Evolutionary conservation across 2,329 filamentous ascomycete genomes (phyloP).

Genomic region (Colletotrichum destructivum): DNA sequence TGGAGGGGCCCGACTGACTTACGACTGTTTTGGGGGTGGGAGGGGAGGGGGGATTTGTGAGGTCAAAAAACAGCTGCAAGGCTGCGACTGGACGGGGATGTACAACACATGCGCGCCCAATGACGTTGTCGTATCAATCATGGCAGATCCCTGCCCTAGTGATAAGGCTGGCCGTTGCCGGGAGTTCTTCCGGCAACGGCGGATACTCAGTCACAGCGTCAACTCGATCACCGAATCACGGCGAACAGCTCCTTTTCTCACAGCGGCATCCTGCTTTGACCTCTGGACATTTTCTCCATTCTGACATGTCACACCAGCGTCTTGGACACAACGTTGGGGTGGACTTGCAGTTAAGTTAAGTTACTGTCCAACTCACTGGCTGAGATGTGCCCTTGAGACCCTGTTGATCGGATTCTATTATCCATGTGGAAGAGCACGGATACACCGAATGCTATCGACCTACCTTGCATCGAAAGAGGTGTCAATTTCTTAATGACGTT

Average conservation of each 20-base stretch:
- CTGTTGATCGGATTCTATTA: not conserved
- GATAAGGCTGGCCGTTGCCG: constrained; percentile 23
- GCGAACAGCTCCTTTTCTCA: not conserved
- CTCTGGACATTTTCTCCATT: too few relatives aligned
- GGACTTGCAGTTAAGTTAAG: too few relatives aligned
- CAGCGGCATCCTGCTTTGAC: not conserved
- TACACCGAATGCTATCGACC: not conserved
- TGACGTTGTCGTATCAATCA: constrained; percentile 12
- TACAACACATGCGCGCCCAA: constrained; percentile 24
- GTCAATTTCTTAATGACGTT: too few relatives aligned
- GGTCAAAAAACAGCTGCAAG: constrained; percentile 41
- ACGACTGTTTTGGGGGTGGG: constrained; percentile 38
- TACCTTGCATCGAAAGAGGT: not conserved
- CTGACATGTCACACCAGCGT: not conserved
- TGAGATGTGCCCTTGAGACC: not conserved
- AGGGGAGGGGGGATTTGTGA: constrained; percentile 35
- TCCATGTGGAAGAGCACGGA: too few relatives aligned
- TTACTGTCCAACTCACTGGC: not conserved
- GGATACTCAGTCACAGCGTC: not conserved
- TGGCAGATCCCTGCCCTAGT: constrained; percentile 25
- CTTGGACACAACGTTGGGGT: too few relatives aligned
- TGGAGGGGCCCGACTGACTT: constrained; percentile 39
- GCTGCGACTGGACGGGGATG: constrained; percentile 37
- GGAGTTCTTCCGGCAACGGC: not conserved
- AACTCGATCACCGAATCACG: not conserved